A percentile compares a stretch with the other conserved stretches of the same genome.
These are phyloP conservation scores for Alternaria ventricosa DNA, from an alignment of 2,329 filamentous ascomycete species.

Conservation along the genomic window DNA sequence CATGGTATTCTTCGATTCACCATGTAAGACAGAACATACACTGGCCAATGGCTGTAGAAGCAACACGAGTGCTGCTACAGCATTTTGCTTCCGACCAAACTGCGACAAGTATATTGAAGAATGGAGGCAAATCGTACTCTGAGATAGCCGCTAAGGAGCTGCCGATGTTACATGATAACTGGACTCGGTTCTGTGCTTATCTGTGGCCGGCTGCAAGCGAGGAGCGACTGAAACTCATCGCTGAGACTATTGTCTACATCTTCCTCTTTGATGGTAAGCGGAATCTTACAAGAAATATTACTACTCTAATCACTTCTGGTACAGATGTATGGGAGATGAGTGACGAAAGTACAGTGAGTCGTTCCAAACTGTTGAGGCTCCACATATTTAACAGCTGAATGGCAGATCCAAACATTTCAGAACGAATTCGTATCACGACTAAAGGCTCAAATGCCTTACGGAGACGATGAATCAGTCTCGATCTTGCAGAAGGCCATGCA, in stretches of 20 bases:
- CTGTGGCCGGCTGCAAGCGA: not conserved
- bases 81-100: not conserved
- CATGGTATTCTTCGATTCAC: not conserved
- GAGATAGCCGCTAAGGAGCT: not conserved
- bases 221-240: not conserved
- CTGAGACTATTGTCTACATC: not conserved
- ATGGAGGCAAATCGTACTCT: not conserved
- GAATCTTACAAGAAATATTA: not conserved
- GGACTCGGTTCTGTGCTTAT: not conserved
- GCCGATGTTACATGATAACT: not conserved
- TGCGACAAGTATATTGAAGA: not conserved
- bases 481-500: not conserved
- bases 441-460: not conserved
- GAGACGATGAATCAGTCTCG: not conserved
- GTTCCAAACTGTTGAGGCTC: not conserved
- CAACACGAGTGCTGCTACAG: not conserved
- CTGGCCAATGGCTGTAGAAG: not conserved
- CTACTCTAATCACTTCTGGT: not conserved
- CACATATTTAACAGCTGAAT: not conserved
- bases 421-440: not conserved
- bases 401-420: not conserved
- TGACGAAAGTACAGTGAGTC: not conserved
- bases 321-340: slow-evolving; percentile 1
- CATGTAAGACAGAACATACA: not conserved
- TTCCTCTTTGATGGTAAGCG: slow-evolving; percentile 1